Evolutionary conservation across 176 grass and related monocot species (phyloP).

Genomic region (Ananas comosus): DNA sequence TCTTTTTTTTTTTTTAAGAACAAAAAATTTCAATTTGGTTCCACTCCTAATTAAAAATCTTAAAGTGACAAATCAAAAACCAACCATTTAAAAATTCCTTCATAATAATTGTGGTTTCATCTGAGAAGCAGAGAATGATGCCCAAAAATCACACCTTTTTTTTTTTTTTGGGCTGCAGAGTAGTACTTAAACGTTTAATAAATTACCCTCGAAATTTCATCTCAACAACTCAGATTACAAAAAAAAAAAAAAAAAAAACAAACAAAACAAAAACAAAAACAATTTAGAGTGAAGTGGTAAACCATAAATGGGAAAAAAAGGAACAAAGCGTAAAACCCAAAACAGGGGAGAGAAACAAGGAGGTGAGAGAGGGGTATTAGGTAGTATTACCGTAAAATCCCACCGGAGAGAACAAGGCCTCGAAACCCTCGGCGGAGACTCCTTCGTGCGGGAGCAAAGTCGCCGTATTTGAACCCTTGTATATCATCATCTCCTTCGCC

Average conservation of each 20-base stretch:
- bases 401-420: not conserved
- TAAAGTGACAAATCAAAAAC: no score
- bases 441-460: conserved; percentile 6
- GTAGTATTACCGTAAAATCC: not conserved
- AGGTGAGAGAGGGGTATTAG: not conserved
- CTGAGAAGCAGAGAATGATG: no score
- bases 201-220: no score
- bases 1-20: no score
- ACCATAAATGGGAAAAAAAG: not conserved
- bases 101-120: no score
- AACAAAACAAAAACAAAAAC: not conserved
- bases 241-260: no score
- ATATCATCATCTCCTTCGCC: not conserved
- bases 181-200: no score
- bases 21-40: no score
- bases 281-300: not conserved
- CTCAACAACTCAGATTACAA: no score
- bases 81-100: no score
- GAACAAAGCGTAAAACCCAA: not conserved
- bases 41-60: not conserved
- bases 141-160: no score
- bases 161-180: no score
- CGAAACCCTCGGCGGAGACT: not conserved
- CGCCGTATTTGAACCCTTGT: not conserved
- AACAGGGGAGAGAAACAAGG: not conserved